These are phyloP conservation scores for Ogataea parapolymorpha DNA, from an alignment of 805 yeast species.

Conservation along the genomic window DNA sequence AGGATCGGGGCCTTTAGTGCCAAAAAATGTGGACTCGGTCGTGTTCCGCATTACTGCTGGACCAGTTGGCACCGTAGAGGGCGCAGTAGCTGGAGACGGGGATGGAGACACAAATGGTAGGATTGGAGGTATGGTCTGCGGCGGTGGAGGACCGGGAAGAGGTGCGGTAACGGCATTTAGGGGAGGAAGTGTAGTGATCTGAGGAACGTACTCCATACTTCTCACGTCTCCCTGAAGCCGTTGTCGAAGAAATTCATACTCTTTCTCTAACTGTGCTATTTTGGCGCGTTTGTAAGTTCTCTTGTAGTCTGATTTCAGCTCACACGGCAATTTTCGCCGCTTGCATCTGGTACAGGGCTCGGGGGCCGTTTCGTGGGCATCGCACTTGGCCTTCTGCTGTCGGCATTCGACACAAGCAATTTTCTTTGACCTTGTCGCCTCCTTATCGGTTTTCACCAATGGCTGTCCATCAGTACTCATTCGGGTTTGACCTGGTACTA, in stretches of 20 bases:
- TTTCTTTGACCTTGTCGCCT: slow-evolving; percentile 37
- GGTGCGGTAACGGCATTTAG: slow-evolving; percentile 1
- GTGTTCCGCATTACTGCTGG: slow-evolving; percentile 23
- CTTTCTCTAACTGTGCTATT: slow-evolving; percentile 77
- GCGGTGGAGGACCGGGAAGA: background rate
- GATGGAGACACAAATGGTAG: slow-evolving; percentile 10
- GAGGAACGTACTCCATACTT: slow-evolving; percentile 13
- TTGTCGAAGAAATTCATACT: slow-evolving; percentile 60
- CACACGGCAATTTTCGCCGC: slow-evolving; percentile 67
- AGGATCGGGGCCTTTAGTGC: slow-evolving; percentile 14
- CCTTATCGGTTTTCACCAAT: slow-evolving; percentile 3
- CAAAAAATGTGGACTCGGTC: slow-evolving; percentile 16
- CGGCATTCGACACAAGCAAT: slow-evolving; percentile 96
- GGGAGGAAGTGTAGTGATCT: slow-evolving; percentile 14
- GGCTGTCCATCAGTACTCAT: slow-evolving; percentile 1
- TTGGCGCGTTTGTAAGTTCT: slow-evolving; percentile 87
- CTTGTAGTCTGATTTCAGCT: slow-evolving; percentile 75
- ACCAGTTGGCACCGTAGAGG: slow-evolving; percentile 5
- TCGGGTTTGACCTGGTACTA: background rate
- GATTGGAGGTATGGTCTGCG: slow-evolving; percentile 6
- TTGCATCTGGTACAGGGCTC: slow-evolving; percentile 79
- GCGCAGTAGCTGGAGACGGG: slow-evolving; percentile 13
- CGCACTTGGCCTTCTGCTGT: slow-evolving; percentile 91
- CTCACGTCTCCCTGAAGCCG: slow-evolving; percentile 16
- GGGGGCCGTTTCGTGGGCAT: slow-evolving; percentile 74